phyloP scores from a whole-genome alignment of 371 early-diverging fungal species.

The Rhizopus sp. region DNA sequence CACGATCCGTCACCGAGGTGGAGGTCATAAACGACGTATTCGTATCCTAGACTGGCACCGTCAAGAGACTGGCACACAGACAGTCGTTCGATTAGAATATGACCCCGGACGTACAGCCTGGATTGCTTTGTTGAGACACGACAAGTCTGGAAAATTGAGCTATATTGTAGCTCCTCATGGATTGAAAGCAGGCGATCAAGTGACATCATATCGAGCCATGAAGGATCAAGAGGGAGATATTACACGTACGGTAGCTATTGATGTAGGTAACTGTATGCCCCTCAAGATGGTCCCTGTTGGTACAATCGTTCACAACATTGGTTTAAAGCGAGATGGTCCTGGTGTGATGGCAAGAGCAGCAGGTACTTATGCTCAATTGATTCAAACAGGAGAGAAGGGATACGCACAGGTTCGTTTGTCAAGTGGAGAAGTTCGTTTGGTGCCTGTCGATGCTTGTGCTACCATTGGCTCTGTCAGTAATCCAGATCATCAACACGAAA shows the following conservation, averaged over 20 bases:
- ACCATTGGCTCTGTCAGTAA: conserved; percentile 95
- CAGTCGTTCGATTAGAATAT: conserved; percentile 90
- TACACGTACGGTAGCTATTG: conserved; percentile 70
- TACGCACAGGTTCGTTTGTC: conserved; percentile 88
- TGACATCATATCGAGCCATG: conserved; percentile 39
- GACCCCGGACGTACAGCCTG: conserved; percentile 96
- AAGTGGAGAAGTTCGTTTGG: conserved; percentile 87
- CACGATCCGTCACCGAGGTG: conserved; percentile 94
- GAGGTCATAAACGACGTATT: conserved; percentile 91
- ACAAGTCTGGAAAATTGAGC: conserved; percentile 72
- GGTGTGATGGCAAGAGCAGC: conserved; percentile 88
- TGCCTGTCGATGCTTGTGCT: conserved; percentile 89
- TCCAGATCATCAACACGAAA: conserved; percentile 87
- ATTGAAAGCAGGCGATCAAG: conserved; percentile 68
- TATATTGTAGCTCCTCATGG: conserved; percentile 88
- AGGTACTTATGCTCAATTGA: conserved; percentile 88
- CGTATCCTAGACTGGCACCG: conserved; percentile 90
- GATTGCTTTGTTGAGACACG: conserved; percentile 84
- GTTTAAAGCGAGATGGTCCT: conserved; percentile 79
- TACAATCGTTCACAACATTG: conserved; percentile 87
- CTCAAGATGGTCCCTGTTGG: conserved; percentile 93
- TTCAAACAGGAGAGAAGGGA: conserved; percentile 77
- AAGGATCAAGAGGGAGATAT: conserved; percentile 34
- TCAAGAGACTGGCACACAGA: conserved; percentile 71
- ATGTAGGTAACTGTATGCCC: conserved; percentile 90